These are phyloP conservation scores for Leucocoprinus sp. DNA, from an alignment of 768 basidiomycete genomes.

Conservation along the genomic window DNA sequence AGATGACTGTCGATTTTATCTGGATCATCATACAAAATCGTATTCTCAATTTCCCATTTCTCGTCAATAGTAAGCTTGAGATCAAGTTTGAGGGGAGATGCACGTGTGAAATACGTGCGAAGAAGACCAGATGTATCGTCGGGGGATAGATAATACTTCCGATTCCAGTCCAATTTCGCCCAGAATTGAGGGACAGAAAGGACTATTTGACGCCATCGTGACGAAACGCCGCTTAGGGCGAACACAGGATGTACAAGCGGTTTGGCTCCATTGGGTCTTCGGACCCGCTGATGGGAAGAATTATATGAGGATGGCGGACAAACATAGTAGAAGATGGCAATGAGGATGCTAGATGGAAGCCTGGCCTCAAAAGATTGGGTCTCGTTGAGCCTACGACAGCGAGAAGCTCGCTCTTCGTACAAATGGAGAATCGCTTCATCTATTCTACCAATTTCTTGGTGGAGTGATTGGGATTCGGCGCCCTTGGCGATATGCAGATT, in stretches of 20 bases:
- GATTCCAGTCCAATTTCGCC: slow-evolving; percentile 6
- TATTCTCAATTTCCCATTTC: slow-evolving; percentile 7
- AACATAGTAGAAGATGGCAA: slow-evolving; percentile 3
- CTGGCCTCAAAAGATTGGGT: not conserved
- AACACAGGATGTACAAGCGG: slow-evolving; percentile 4
- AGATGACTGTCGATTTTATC: slow-evolving; percentile 4
- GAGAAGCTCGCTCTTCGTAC: slow-evolving; percentile 1
- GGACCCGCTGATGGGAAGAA: slow-evolving; percentile 5
- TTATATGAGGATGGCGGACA: slow-evolving; percentile 9
- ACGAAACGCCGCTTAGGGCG: slow-evolving; percentile 4
- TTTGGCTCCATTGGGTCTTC: not conserved
- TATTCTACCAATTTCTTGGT: slow-evolving; percentile 3
- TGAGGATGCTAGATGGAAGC: slow-evolving; percentile 6
- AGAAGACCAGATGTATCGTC: slow-evolving; percentile 3
- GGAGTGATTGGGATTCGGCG: not conserved
- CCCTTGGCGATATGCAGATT: not conserved
- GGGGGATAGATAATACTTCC: slow-evolving; percentile 6
- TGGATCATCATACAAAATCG: not conserved
- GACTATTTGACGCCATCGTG: slow-evolving; percentile 1
- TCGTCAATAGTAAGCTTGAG: slow-evolving; percentile 8
- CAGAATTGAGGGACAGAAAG: slow-evolving; percentile 3
- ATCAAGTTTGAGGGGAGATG: not conserved
- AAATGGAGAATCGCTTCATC: slow-evolving; percentile 1
- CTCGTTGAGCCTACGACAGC: slow-evolving; percentile 5
- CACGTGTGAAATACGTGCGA: slow-evolving; percentile 7